Conservation (phyloP, 306 rosid genomes). For the Herpetospermum pedunculosum region DNA sequence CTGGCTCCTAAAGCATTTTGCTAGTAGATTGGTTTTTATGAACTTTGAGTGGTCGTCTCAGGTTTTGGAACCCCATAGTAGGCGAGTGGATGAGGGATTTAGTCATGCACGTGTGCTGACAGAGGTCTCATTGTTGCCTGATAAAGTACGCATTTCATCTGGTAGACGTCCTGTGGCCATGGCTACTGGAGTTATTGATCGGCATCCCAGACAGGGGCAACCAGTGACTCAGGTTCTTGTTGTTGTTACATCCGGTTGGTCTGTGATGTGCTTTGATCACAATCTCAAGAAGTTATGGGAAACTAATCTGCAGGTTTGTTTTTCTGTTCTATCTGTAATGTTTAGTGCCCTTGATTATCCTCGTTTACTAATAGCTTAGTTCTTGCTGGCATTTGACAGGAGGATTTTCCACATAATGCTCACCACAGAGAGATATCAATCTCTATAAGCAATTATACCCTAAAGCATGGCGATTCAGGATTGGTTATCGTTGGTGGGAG, state of each 20-base stretch:
- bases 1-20: not conserved
- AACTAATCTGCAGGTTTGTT: slow-evolving; percentile 72
- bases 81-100: slow-evolving; percentile 91
- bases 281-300: slow-evolving; percentile 92
- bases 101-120: slow-evolving; percentile 66
- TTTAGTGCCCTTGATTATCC: not conserved
- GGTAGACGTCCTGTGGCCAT: slow-evolving; percentile 95
- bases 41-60: slow-evolving; percentile 16
- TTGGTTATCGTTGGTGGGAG: slow-evolving; percentile 92
- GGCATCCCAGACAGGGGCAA: slow-evolving; percentile 44
- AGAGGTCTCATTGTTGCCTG: slow-evolving; percentile 80
- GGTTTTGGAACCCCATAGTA: slow-evolving; percentile 85
- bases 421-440: slow-evolving; percentile 91
- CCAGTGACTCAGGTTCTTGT: slow-evolving; percentile 74
- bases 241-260: slow-evolving; percentile 95
- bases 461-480: slow-evolving; percentile 91
- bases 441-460: slow-evolving; percentile 74
- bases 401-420: slow-evolving; percentile 92
- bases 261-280: slow-evolving; percentile 92
- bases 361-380: not conserved
- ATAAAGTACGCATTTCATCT: slow-evolving; percentile 68
- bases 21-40: not conserved
- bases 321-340: not conserved
- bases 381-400: slow-evolving; percentile 33
- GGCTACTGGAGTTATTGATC: slow-evolving; percentile 81